A percentile compares a stretch with the other conserved stretches of the same genome.
Conservation (phyloP, 495 filamentous ascomycete species). For the Podospora appendiculata region DNA sequence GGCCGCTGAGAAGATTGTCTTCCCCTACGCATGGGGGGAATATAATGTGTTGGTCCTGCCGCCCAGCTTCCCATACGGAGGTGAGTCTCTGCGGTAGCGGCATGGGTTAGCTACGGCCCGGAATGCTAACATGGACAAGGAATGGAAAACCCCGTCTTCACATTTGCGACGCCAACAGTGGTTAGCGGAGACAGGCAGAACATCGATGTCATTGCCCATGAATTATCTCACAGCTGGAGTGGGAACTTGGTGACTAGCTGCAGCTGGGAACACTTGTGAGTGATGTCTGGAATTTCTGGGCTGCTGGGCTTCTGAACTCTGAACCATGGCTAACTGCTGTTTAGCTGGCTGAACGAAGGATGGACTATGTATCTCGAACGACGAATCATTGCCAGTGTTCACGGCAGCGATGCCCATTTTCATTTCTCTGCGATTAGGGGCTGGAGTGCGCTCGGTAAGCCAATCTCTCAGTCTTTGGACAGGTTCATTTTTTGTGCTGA, state of each 20-base stretch:
- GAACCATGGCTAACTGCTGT: slow-evolving; percentile 6
- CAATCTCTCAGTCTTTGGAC: neutral
- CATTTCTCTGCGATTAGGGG: slow-evolving; percentile 92
- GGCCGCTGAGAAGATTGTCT: slow-evolving; percentile 80
- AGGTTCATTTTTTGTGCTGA: no score
- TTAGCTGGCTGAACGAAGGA: slow-evolving; percentile 83
- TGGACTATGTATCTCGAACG: slow-evolving; percentile 95
- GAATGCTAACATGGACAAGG: slow-evolving; percentile 33
- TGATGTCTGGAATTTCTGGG: neutral
- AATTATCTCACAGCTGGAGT: slow-evolving; percentile 86
- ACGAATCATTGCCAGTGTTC: slow-evolving; percentile 57
- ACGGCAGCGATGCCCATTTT: slow-evolving; percentile 68
- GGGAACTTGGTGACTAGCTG: slow-evolving; percentile 87
- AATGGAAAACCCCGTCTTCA: slow-evolving; percentile 95
- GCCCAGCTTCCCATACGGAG: slow-evolving; percentile 78
- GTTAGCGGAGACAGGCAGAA: slow-evolving; percentile 90
- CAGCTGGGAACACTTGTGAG: slow-evolving; percentile 87
- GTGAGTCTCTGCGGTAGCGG: slow-evolving; percentile 8
- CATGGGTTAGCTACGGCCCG: neutral
- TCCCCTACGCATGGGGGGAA: slow-evolving; percentile 83
- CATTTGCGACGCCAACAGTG: slow-evolving; percentile 88
- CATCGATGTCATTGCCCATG: slow-evolving; percentile 93
- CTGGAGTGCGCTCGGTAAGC: slow-evolving; percentile 53
- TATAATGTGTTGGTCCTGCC: slow-evolving; percentile 93
- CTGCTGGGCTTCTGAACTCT: neutral